Conservation (phyloP, 2,329 filamentous ascomycete genomes). For the Phoma sp. region DNA sequence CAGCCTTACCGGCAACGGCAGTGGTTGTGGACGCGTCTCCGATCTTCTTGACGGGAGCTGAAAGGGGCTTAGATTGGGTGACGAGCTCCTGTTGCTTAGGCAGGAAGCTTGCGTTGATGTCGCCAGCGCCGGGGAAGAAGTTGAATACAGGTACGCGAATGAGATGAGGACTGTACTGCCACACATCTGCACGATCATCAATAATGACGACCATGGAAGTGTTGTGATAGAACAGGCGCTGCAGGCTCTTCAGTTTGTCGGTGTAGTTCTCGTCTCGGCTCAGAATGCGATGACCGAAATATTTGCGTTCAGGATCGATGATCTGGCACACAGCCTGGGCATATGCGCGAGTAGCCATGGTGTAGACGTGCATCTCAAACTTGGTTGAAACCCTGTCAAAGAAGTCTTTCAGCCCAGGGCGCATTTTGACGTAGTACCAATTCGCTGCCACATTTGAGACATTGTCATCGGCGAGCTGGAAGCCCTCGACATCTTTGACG, state of each 20-base stretch:
- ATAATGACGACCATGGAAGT: constrained; percentile 99
- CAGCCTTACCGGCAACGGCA: constrained; percentile 31
- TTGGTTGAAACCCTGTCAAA: constrained; percentile 76
- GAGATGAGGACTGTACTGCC: constrained; percentile 90
- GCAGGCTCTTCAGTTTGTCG: constrained; percentile 86
- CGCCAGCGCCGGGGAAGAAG: constrained; percentile 96
- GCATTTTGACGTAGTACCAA: constrained; percentile 98
- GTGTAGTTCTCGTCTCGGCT: constrained; percentile 97
- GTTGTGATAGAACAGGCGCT: constrained; percentile 91
- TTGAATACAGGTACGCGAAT: constrained; percentile 96
- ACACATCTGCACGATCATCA: constrained; percentile 94
- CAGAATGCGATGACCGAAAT: constrained; percentile 93
- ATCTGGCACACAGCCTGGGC: constrained; percentile 90
- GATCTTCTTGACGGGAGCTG: constrained; percentile 23
- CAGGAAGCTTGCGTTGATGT: constrained; percentile 97
- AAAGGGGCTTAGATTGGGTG: constrained; percentile 30
- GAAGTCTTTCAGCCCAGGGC: constrained; percentile 83
- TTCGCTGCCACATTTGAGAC: constrained; percentile 45
- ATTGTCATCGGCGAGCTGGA: constrained; percentile 83
- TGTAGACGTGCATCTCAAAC: constrained; percentile 98
- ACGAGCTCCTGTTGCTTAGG: constrained; percentile 68
- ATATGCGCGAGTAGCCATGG: constrained; percentile 98
- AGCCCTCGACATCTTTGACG: constrained; percentile 84
- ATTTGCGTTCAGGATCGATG: constrained; percentile 84
- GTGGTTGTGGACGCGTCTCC: constrained; percentile 24